Percentiles rank a stretch among this genome's conserved stretches.
phyloP scores from a whole-genome alignment of 73 alveolate species.

The Paramecium primaurelia region DNA sequence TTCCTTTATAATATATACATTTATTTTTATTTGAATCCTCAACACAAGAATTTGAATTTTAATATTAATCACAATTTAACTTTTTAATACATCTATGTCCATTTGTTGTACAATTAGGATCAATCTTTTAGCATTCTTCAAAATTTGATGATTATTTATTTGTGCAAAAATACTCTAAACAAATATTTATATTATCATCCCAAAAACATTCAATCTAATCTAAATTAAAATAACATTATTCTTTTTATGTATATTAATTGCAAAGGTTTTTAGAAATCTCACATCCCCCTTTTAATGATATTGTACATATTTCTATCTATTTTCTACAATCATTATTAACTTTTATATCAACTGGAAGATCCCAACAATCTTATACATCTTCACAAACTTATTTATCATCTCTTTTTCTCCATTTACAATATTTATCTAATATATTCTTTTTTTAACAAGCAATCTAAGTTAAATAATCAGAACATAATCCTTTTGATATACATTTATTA shows the following conservation, averaged over 20 bases:
- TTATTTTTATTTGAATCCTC: neutral
- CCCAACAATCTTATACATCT: neutral
- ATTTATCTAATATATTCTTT: neutral
- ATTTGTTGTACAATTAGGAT: neutral
- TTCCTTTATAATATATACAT: neutral
- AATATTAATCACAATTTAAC: neutral
- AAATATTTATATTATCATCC: neutral
- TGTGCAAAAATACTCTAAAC: neutral
- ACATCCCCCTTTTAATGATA: neutral
- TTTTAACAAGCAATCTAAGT: neutral
- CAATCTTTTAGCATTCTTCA: neutral
- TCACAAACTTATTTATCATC: neutral
- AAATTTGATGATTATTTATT: neutral
- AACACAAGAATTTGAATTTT: neutral
- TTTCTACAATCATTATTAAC: neutral
- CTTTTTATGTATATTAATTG: neutral
- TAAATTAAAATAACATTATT: neutral
- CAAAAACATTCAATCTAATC: neutral
- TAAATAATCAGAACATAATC: neutral
- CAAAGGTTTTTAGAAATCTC: neutral
- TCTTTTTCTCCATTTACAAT: neutral
- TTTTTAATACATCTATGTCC: neutral
- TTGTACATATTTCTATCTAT: neutral
- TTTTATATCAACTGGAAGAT: neutral
- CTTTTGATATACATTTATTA: neutral